phyloP scores from a whole-genome alignment of 2,329 filamentous ascomycete species.

The Fusarium dimerum region DNA sequence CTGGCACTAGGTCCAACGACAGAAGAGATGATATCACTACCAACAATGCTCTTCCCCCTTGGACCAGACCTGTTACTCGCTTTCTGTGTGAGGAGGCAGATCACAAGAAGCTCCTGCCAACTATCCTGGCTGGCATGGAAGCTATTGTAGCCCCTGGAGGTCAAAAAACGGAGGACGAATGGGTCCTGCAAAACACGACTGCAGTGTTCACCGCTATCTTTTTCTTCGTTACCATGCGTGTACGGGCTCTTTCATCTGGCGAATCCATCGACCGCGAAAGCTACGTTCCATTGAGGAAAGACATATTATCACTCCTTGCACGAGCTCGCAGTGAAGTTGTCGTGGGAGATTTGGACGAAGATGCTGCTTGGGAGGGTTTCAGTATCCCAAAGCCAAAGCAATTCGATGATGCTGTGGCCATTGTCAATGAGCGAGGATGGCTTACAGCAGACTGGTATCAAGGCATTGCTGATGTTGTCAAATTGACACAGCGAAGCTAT shows the following conservation, averaged over 20 bases:
- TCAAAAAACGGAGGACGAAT: slow-evolving; percentile 47
- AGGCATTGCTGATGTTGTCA: slow-evolving; percentile 57
- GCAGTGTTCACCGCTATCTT: slow-evolving; percentile 61
- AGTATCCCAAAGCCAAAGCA: slow-evolving; percentile 49
- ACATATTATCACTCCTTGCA: slow-evolving; percentile 45
- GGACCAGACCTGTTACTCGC: slow-evolving; percentile 70
- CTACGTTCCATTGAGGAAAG: slow-evolving; percentile 48
- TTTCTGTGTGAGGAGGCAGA: slow-evolving; percentile 62
- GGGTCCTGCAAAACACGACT: slow-evolving; percentile 50
- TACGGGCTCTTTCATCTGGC: slow-evolving; percentile 43
- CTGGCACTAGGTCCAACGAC: slow-evolving; percentile 43
- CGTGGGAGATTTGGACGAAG: slow-evolving; percentile 42
- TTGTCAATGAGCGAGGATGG: slow-evolving; percentile 59
- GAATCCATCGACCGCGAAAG: slow-evolving; percentile 42
- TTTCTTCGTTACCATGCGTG: slow-evolving; percentile 58
- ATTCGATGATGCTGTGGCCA: slow-evolving; percentile 62
- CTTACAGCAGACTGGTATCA: slow-evolving; percentile 64
- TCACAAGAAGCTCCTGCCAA: slow-evolving; percentile 64
- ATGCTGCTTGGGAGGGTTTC: slow-evolving; percentile 57
- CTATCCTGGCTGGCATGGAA: slow-evolving; percentile 74
- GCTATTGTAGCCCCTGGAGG: slow-evolving; percentile 48
- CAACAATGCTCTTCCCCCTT: slow-evolving; percentile 53
- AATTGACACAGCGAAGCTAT: slow-evolving; percentile 32
- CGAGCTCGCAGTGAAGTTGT: slow-evolving; percentile 44
- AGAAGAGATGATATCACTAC: slow-evolving; percentile 26